These are phyloP conservation scores for Neurospora sp. DNA, from an alignment of 495 filamentous ascomycete genomes.

Conservation along the genomic window DNA sequence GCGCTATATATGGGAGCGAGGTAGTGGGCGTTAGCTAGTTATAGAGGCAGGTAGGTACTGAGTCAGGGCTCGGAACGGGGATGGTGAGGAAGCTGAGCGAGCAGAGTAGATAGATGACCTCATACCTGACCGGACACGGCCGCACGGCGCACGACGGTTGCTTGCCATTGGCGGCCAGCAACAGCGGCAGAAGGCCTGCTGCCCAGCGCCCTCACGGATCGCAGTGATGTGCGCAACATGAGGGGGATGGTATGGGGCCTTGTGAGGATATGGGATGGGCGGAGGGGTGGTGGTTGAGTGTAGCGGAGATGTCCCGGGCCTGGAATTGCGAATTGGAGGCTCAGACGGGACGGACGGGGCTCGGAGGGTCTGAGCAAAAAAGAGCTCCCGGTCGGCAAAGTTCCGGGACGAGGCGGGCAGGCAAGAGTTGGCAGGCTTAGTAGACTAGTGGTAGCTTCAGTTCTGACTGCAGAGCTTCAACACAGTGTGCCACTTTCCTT, in stretches of 20 bases:
- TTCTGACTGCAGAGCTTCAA: background rate
- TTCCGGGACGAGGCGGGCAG: constrained; percentile 14
- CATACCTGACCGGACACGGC: constrained; percentile 22
- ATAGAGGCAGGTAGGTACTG: background rate
- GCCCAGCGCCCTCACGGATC: constrained; percentile 45
- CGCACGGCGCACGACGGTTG: constrained; percentile 23
- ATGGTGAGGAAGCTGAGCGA: background rate
- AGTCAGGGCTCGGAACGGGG: background rate
- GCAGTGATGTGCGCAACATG: constrained; percentile 61
- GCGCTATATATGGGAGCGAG: constrained; percentile 29
- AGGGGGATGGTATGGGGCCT: constrained; percentile 40
- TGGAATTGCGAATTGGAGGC: constrained; percentile 18
- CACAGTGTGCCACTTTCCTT: background rate
- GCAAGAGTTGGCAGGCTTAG: constrained; percentile 3
- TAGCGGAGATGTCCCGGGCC: constrained; percentile 20
- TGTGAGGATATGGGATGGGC: constrained; percentile 11
- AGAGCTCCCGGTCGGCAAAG: constrained; percentile 27
- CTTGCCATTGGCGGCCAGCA: constrained; percentile 47
- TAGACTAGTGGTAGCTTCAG: background rate
- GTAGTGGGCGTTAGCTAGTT: constrained; percentile 1
- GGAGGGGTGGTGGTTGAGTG: constrained; percentile 24
- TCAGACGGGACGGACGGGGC: background rate
- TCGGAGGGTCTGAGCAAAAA: constrained; percentile 21
- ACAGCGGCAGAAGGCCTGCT: constrained; percentile 37
- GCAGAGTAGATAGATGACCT: constrained; percentile 9